Evolutionary conservation across 352 stramenopile species (phyloP), one percentile per base, ranked within the genome.

Genomic region (Phytopythium kandeliae): DNA sequence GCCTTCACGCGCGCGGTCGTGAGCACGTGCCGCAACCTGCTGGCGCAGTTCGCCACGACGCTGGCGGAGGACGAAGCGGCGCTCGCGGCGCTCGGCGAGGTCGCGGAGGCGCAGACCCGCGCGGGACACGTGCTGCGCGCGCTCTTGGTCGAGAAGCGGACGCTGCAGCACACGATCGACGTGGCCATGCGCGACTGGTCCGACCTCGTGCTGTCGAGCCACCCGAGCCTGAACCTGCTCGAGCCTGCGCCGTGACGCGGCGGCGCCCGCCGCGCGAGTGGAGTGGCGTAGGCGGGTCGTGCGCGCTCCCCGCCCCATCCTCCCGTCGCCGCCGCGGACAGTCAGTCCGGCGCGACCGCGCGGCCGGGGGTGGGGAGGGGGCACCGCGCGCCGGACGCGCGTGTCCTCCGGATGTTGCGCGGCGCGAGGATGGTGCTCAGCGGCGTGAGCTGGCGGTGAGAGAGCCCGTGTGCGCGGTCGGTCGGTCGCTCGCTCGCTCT

Each of bases 131-230:
- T 83, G 0, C 50, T 69, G n/a, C 69, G 66, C 26, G 59, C 64
- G 15, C 60, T 88, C 1, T 52, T 83, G 42, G 58, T 78, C 47
- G 77, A 88, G 57, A 88, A 88, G 45, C 50, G 74, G 36, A 83
- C 85, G 48, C 48, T 88, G 15, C 62, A 75, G 24, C 49, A 85
- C 54, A 69, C 74, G 13, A 65, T 83, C 51, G 50, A 69, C 15
- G 55, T 83, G 15, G 71, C 62, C 16, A 41, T 70, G 46, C 53
- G 70, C 21, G 58, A 78, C 30, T 88, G 77, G 77, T 62, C 57
- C 28, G 57, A 57, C 0, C 61, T 88, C 36, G 48, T 85, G n/a
- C 49, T 70, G 21, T 73, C 60, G n/a, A 36, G 68, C 1, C 61
- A 86, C 36, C 59, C 69, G 33, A 77, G 71, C 21, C 31, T 83